Conservation (phyloP, 441 rosid species). For the Gossypium lobatum region DNA sequence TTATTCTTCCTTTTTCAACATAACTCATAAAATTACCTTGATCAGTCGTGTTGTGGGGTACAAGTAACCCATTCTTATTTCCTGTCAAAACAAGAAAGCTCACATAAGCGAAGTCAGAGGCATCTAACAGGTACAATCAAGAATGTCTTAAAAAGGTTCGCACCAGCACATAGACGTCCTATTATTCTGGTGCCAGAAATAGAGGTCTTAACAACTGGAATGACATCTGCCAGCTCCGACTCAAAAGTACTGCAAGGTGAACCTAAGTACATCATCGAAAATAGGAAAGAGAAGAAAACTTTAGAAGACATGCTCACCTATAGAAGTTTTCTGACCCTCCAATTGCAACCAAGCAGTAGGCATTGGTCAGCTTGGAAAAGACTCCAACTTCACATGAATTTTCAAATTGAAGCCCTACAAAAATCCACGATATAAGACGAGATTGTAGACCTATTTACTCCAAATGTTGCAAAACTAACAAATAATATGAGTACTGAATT, state of each 20-base stretch:
- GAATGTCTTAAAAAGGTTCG: neutral
- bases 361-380: slow-evolving; percentile 90
- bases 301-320: slow-evolving; percentile 40
- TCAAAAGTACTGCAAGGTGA: slow-evolving; percentile 56
- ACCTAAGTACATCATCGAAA: neutral
- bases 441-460: neutral
- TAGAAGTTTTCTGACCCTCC: slow-evolving; percentile 91
- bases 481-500: neutral
- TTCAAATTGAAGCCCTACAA: slow-evolving; percentile 84
- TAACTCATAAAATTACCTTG: slow-evolving; percentile 51
- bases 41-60: slow-evolving; percentile 91
- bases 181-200: slow-evolving; percentile 56
- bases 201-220: slow-evolving; percentile 87
- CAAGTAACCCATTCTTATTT: slow-evolving; percentile 89
- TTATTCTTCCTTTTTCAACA: neutral
- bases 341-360: slow-evolving; percentile 85
- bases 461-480: neutral
- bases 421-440: neutral
- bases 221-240: slow-evolving; percentile 70
- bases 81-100: slow-evolving; percentile 35
- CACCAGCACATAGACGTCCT: slow-evolving; percentile 57
- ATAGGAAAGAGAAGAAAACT: neutral
- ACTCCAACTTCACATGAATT: slow-evolving; percentile 90
- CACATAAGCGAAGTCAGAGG: neutral
- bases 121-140: neutral